Evolutionary conservation across 2,329 filamentous ascomycete species (phyloP).

Genomic region (Claviceps monticola): DNA sequence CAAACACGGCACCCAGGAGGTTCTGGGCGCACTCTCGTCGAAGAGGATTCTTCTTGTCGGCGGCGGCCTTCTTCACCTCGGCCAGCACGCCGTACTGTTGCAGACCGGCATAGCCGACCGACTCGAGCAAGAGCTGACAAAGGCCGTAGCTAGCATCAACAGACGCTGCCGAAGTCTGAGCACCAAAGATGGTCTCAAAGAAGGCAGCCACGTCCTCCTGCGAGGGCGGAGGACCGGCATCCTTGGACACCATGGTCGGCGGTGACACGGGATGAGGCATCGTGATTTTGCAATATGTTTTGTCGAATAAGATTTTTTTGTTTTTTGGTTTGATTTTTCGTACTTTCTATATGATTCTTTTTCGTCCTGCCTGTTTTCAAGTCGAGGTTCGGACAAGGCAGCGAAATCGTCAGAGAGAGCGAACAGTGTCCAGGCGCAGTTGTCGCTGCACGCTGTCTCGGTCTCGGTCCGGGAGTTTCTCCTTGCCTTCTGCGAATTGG

Average conservation of each 20-base stretch:
- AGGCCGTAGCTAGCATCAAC: slow-evolving; percentile 49
- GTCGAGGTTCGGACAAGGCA: neutral
- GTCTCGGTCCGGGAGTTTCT: neutral
- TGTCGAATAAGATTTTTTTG: neutral
- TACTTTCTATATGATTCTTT: neutral
- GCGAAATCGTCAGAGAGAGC: neutral
- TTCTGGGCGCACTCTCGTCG: slow-evolving; percentile 88
- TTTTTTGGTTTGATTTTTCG: neutral
- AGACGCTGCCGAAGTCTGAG: slow-evolving; percentile 53
- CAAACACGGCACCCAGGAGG: slow-evolving; percentile 82
- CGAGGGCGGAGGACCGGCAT: slow-evolving; percentile 42
- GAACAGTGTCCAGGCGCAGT: neutral
- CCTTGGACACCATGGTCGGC: slow-evolving; percentile 34
- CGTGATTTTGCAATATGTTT: slow-evolving; percentile 6
- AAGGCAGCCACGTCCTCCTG: slow-evolving; percentile 52
- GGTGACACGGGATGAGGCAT: slow-evolving; percentile 38
- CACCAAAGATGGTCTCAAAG: slow-evolving; percentile 53
- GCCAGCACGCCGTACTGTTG: slow-evolving; percentile 38
- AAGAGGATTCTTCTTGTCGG: slow-evolving; percentile 84
- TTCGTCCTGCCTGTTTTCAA: neutral
- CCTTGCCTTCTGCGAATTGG: neutral
- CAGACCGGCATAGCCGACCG: slow-evolving; percentile 39
- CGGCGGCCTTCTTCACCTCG: slow-evolving; percentile 57
- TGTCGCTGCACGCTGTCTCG: neutral
- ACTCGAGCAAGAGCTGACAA: slow-evolving; percentile 43